These are phyloP conservation scores for Aspergillus asperescens DNA, from an alignment of 495 filamentous ascomycete species.

Conservation along the genomic window DNA sequence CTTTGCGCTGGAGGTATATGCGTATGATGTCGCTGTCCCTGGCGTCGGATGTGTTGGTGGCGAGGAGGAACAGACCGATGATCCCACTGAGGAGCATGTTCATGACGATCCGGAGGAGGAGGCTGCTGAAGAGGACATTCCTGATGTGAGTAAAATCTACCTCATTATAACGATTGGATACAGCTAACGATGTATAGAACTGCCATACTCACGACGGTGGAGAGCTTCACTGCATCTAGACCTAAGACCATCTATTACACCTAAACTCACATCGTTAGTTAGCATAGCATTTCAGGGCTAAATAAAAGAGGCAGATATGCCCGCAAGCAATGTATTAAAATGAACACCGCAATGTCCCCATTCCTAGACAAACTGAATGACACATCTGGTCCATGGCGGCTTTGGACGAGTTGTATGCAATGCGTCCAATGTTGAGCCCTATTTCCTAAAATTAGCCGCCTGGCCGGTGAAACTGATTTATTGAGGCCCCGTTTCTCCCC, in stretches of 20 bases:
- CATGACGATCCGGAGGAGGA: conserved; percentile 12
- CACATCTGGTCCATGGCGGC: conserved; percentile 60
- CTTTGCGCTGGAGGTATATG: conserved; percentile 56
- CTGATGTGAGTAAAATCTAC: conserved; percentile 19
- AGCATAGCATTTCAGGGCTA: too few relatives aligned
- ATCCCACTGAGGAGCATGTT: neutral
- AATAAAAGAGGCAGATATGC: conserved; percentile 60
- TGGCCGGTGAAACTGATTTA: too few relatives aligned
- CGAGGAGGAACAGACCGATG: conserved; percentile 7
- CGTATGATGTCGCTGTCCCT: conserved; percentile 47
- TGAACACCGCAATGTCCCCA: conserved; percentile 46
- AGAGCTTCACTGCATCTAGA: conserved; percentile 28
- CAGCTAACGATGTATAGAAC: conserved; percentile 19
- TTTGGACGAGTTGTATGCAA: conserved; percentile 64
- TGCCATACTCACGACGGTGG: conserved; percentile 32
- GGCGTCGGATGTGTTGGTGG: conserved; percentile 47
- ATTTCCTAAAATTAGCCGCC: conserved; percentile 11
- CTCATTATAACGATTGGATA: neutral
- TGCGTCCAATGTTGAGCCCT: conserved; percentile 56
- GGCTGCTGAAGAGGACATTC: conserved; percentile 13
- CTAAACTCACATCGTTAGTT: too few relatives aligned
- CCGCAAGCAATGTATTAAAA: conserved; percentile 39
- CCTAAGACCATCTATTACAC: neutral
- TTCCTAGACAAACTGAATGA: conserved; percentile 58
- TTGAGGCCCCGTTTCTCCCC: too few relatives aligned